These are phyloP conservation scores for Thelonectria blattea DNA, from an alignment of 2,329 filamentous ascomycete species.

Conservation along the genomic window DNA sequence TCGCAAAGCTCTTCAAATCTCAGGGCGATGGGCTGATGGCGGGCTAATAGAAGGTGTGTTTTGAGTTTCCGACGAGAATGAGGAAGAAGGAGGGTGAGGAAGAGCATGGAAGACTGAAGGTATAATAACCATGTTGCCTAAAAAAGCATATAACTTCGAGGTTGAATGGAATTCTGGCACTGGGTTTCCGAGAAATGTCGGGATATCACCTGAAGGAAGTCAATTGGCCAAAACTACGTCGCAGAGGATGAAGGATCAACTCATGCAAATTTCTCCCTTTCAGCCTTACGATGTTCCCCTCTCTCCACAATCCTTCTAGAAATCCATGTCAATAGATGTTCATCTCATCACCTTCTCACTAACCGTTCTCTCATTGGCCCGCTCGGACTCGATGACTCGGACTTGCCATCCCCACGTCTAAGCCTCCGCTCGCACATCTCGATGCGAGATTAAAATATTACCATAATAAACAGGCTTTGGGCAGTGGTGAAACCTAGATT, in stretches of 20 bases:
- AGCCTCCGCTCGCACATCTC: not conserved
- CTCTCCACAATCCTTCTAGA: not conserved
- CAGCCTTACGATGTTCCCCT: slow-evolving; percentile 9
- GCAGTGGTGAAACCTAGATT: not conserved
- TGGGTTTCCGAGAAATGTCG: no score
- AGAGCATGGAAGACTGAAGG: no score
- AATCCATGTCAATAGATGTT: not conserved
- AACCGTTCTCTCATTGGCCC: slow-evolving; percentile 27
- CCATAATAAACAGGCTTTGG: not conserved
- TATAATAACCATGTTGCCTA: no score
- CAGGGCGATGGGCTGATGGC: not conserved
- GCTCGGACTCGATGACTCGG: slow-evolving; percentile 30
- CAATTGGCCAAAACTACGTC: not conserved
- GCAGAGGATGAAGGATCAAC: not conserved
- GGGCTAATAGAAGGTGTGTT: no score
- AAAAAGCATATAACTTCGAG: no score
- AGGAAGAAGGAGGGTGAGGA: no score
- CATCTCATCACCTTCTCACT: not conserved
- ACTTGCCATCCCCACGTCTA: slow-evolving; percentile 8
- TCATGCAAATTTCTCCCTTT: not conserved
- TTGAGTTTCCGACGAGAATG: no score
- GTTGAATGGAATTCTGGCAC: no score
- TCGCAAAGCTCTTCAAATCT: not conserved
- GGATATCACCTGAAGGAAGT: not conserved
- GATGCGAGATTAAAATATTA: not conserved